A percentile compares a stretch with the other conserved stretches of the same genome.
Evolutionary conservation across 176 grass and related monocot genomes (phyloP).

Genomic region (Triticum turgidum): DNA sequence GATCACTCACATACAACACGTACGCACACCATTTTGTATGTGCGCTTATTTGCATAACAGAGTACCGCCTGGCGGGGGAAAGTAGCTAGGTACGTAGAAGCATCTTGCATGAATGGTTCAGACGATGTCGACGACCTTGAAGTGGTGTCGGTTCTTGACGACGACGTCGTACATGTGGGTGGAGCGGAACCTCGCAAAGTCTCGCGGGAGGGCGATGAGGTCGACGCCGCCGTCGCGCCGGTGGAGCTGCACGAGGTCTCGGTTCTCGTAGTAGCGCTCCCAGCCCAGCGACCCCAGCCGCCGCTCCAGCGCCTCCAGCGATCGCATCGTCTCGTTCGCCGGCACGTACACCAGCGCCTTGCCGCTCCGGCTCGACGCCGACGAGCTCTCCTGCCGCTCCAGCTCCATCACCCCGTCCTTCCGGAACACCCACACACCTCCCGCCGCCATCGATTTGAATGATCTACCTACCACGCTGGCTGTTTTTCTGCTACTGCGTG

Average conservation of each 20-base stretch:
- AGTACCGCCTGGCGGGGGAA: no score
- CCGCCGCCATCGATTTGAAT: neutral
- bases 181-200: conserved; percentile 26
- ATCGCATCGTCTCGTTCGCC: neutral
- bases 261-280: conserved; percentile 81
- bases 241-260: conserved; percentile 60
- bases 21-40: no score
- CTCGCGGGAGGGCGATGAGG: conserved; percentile 69
- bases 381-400: neutral
- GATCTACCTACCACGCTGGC: no score
- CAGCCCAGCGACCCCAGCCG: conserved; percentile 56
- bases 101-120: neutral
- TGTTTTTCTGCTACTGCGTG: no score
- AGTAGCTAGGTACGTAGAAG: no score
- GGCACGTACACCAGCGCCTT: neutral
- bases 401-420: conserved; percentile 57
- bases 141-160: conserved; percentile 43
- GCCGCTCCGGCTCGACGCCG: neutral
- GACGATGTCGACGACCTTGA: conserved; percentile 62
- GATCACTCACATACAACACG: no score
- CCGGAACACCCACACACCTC: neutral
- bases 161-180: conserved; percentile 1
- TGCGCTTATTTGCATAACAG: no score
- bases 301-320: conserved; percentile 54
- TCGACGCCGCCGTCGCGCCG: conserved; percentile 52